Evolutionary conservation across 2,329 filamentous ascomycete species (phyloP).

Genomic region (Stagonosporopsis cucurbitacearum): DNA sequence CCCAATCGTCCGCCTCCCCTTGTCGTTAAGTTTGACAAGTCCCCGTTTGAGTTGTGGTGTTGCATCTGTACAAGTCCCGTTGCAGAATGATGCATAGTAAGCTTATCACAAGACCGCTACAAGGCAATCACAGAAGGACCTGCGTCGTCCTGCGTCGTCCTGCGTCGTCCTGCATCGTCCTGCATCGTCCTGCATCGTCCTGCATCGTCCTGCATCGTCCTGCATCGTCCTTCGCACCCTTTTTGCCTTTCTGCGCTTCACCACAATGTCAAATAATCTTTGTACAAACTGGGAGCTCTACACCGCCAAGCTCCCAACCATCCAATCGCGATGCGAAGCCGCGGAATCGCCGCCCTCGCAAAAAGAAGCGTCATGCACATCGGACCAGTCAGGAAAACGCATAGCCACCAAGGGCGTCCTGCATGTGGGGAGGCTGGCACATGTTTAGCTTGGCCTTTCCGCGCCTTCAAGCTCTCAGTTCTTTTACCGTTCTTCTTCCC

Average conservation of each 20-base stretch:
- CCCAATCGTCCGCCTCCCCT: background rate
- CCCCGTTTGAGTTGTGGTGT: background rate
- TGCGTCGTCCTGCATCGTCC: background rate
- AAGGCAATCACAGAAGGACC: background rate
- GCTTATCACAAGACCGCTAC: slow-evolving; percentile 4
- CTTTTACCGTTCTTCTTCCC: background rate
- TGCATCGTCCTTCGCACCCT: background rate
- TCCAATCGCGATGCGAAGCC: slow-evolving; percentile 14
- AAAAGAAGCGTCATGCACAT: slow-evolving; percentile 9
- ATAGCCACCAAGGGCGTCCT: slow-evolving; percentile 13
- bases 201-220: background rate
- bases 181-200: background rate
- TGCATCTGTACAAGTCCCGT: background rate
- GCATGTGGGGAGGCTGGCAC: slow-evolving; percentile 15
- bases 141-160: background rate
- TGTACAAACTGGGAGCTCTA: slow-evolving; percentile 4
- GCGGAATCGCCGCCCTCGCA: slow-evolving; percentile 11
- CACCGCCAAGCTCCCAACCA: slow-evolving; percentile 14
- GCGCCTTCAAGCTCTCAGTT: slow-evolving; percentile 1
- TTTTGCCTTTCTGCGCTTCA: background rate
- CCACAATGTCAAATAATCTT: background rate
- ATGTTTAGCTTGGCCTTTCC: slow-evolving; percentile 12
- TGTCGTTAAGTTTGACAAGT: background rate
- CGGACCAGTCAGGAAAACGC: slow-evolving; percentile 15
- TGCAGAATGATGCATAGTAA: background rate